These are phyloP conservation scores for Primulina eburnea DNA, from an alignment of 257 asterid species.

Conservation along the genomic window DNA sequence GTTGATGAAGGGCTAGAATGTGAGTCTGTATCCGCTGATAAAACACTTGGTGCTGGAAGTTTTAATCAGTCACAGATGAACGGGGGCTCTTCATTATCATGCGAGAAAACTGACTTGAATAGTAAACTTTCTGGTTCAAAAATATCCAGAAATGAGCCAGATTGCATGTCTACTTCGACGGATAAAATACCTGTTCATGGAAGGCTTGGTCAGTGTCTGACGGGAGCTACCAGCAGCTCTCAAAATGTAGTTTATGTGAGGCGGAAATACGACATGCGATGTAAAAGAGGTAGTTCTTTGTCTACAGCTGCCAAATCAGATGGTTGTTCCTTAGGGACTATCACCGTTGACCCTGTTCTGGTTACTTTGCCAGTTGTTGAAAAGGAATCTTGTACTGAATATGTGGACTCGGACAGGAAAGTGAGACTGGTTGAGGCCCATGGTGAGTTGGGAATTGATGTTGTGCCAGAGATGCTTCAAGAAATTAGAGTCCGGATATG, in stretches of 20 bases:
- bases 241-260: conserved; percentile 62
- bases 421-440: conserved; percentile 46
- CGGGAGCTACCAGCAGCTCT: conserved; percentile 38
- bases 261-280: conserved; percentile 48
- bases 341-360: conserved; percentile 22
- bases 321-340: conserved; percentile 28
- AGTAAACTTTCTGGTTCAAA: conserved; percentile 32
- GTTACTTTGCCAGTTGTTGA: conserved; percentile 26
- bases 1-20: conserved; percentile 29
- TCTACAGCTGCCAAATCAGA: conserved; percentile 36
- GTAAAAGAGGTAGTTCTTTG: conserved; percentile 29
- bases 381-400: conserved; percentile 17
- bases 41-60: conserved; percentile 30
- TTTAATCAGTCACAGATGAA: conserved; percentile 28
- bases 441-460: conserved; percentile 41
- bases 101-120: conserved; percentile 37
- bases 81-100: conserved; percentile 35
- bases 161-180: conserved; percentile 35
- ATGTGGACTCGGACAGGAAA: conserved; percentile 27
- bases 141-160: conserved; percentile 29
- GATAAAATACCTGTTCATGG: conserved; percentile 33
- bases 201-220: conserved; percentile 32
- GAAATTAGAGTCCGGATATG: conserved; percentile 42
- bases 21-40: conserved; percentile 39
- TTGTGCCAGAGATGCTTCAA: conserved; percentile 36